Conservation (phyloP, 2,329 filamentous ascomycete genomes). For the Thielaviopsis populi region DNA sequence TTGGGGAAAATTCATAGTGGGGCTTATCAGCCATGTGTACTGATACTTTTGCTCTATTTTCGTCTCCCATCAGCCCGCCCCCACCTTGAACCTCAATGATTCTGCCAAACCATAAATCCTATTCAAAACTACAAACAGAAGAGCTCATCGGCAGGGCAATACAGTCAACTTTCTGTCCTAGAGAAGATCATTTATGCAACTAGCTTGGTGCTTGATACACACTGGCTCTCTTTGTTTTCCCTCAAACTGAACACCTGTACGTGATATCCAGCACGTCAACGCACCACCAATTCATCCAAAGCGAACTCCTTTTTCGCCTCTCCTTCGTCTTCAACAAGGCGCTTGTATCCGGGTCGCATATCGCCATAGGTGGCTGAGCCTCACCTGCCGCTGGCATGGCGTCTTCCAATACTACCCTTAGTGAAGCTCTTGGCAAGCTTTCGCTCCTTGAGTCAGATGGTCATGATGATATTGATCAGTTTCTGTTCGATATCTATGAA, state of each 20-base stretch:
- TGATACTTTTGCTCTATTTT: background rate
- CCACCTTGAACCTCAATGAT: background rate
- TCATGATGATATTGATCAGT: constrained; percentile 10
- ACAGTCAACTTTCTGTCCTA: background rate
- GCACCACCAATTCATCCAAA: too few species aligned
- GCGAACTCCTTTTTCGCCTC: too few species aligned
- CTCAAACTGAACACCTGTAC: background rate
- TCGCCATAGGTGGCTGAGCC: background rate
- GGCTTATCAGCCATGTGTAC: background rate
- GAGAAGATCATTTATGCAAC: background rate
- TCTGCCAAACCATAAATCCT: background rate
- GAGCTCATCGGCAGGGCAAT: background rate
- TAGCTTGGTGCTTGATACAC: too few species aligned
- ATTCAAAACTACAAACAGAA: background rate
- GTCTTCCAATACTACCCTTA: background rate
- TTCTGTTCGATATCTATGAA: constrained; percentile 8
- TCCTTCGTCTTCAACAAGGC: too few species aligned
- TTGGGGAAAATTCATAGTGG: background rate
- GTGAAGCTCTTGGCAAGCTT: background rate
- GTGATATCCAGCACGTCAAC: too few species aligned
- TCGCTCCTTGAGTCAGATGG: constrained; percentile 7
- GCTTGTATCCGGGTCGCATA: background rate
- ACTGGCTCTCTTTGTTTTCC: background rate
- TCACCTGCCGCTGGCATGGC: background rate
- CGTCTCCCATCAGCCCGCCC: background rate